Evolutionary conservation across 768 basidiomycete species (phyloP), one percentile per base, ranked within the genome.

Genomic region (Coprinopsis cinerea): DNA sequence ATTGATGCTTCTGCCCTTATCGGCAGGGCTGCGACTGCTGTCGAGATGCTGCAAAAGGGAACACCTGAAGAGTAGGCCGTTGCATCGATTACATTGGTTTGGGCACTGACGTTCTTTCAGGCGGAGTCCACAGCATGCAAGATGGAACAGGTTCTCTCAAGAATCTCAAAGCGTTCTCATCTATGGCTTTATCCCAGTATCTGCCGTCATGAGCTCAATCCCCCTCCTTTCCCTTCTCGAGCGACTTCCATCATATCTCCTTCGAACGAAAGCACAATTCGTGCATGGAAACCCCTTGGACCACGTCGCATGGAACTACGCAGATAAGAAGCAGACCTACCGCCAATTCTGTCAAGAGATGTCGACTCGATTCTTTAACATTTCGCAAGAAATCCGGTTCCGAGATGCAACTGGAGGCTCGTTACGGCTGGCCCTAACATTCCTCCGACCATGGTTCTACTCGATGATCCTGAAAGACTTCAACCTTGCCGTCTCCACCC

Each of bases 141-240:
- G 82, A 63, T 89, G 86, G 87, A 78, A 82, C 52, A 78, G 79
- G 51, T 85, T 81, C 59, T 82, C 84, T 9, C 69, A 82, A 51
- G 87, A 89, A 59, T 82, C 88, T 9, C 88, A 89, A 60, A 77
- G 81, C 51, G 85, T 87, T 27, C 80, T 89, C 49, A 75, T 88
- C 32, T 72, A 83, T 59, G 83, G 82, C 25, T 77, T 75, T 57
- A 78, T 90, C 52, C 84, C 88, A 27, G 69, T 73, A 18, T 68
- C 72, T 18, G 84, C 85, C 7, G 77, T 90, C 49, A 70, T 85
- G 17, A 69, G 83, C 15, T 88, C 88, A 14, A 68, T 90, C 20
- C 85, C 87, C 1, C 75, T 90, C 44, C 68, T 79, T 34, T 72
- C 75, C 17, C 64, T 90, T 50, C 66, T 90, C 52, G 73, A 78